Percentiles rank a stretch among this genome's conserved stretches.
Conservation (phyloP, 2,329 filamentous ascomycete genomes). For the Neopestalotiopsis clavispora region DNA sequence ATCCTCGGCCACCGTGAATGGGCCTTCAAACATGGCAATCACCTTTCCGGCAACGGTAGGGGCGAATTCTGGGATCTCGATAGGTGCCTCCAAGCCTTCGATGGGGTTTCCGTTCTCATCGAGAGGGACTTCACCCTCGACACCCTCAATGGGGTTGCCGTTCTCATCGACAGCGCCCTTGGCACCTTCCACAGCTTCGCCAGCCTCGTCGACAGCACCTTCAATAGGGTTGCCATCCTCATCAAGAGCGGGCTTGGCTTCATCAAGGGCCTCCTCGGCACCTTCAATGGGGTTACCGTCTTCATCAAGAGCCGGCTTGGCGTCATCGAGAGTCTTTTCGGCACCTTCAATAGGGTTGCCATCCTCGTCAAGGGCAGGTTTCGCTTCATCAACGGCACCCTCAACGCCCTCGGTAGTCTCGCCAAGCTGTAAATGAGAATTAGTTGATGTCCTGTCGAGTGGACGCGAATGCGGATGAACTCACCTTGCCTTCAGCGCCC, state of each 20-base stretch:
- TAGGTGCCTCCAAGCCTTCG: conserved; percentile 21
- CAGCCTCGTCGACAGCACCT: not conserved
- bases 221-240: not conserved
- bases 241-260: conserved; percentile 9
- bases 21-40: conserved; percentile 37
- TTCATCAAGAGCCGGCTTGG: not conserved
- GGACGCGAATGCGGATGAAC: conserved; percentile 22
- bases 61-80: conserved; percentile 37
- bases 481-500: conserved; percentile 3
- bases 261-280: conserved; percentile 21
- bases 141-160: conserved; percentile 1
- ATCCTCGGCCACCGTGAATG: conserved; percentile 49
- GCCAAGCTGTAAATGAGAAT: not conserved
- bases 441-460: conserved; percentile 23
- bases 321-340: not conserved
- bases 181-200: conserved; percentile 26
- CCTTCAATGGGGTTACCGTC: conserved; percentile 22
- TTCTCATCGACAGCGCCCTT: conserved; percentile 14
- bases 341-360: not conserved
- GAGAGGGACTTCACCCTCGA: not conserved
- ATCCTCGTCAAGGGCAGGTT: conserved; percentile 21
- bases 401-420: conserved; percentile 20
- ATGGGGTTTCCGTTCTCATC: not conserved
- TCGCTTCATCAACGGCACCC: conserved; percentile 31
- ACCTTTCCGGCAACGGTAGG: conserved; percentile 37